phyloP scores from a whole-genome alignment of 1,284 basidiomycete genomes.

The Pseudozyma thailandica region DNA sequence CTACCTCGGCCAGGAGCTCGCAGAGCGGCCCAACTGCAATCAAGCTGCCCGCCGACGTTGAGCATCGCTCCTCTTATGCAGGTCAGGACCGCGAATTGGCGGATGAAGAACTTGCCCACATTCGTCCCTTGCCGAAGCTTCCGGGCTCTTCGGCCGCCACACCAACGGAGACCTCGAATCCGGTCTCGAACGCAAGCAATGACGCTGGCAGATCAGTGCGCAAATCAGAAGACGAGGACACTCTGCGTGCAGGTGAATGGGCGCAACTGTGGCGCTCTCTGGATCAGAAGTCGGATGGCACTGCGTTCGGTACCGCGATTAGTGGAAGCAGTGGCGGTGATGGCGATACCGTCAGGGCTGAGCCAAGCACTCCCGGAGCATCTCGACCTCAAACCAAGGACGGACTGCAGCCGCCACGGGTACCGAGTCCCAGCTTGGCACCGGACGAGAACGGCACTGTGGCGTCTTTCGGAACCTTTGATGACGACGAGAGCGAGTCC shows the following conservation, averaged over 20 bases:
- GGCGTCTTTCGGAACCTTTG: slow-evolving; percentile 56
- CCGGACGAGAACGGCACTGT: slow-evolving; percentile 53
- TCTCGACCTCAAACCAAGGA: slow-evolving; percentile 27
- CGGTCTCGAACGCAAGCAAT: slow-evolving; percentile 3
- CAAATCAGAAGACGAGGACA: slow-evolving; percentile 54
- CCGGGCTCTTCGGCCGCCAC: slow-evolving; percentile 32
- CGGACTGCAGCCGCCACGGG: slow-evolving; percentile 18
- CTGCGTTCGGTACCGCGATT: slow-evolving; percentile 27
- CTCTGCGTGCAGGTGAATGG: slow-evolving; percentile 53
- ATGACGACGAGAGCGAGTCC: slow-evolving; percentile 56
- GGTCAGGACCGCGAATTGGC: slow-evolving; percentile 42
- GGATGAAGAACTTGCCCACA: slow-evolving; percentile 52
- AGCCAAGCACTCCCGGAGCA: slow-evolving; percentile 39
- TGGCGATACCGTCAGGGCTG: slow-evolving; percentile 43
- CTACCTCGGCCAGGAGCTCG: slow-evolving; percentile 61
- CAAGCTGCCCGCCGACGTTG: slow-evolving; percentile 18
- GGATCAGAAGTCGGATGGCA: slow-evolving; percentile 23
- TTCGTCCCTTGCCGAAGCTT: slow-evolving; percentile 53
- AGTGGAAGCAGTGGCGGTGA: slow-evolving; percentile 47
- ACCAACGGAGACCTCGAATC: slow-evolving; percentile 16
- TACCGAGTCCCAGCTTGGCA: slow-evolving; percentile 18
- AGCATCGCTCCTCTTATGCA: slow-evolving; percentile 20
- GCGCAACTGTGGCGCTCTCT: slow-evolving; percentile 40
- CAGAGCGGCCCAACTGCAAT: slow-evolving; percentile 39
- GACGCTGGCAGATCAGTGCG: slow-evolving; percentile 2